A percentile compares a stretch with the other conserved stretches of the same genome.
phyloP scores from a whole-genome alignment of 1,284 basidiomycete species.

The Hemileia vastatrix region DNA sequence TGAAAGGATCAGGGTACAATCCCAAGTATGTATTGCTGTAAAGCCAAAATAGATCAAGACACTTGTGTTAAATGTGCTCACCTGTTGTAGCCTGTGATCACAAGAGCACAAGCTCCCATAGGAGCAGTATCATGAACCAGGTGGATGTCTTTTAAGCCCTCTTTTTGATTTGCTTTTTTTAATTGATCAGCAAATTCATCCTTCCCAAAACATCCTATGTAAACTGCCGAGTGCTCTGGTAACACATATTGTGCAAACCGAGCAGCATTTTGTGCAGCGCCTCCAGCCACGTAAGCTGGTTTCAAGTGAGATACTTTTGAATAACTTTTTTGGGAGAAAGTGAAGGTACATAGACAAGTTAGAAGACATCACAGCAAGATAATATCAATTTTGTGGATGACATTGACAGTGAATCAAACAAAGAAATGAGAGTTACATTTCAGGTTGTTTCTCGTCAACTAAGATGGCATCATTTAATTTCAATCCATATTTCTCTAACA shows the following conservation, averaged over 20 bases:
- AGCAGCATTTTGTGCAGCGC: constrained; percentile 92
- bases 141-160: constrained; percentile 81
- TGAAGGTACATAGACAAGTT: too few species aligned
- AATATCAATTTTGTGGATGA: too few species aligned
- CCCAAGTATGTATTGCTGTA: too few species aligned
- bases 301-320: constrained; percentile 10
- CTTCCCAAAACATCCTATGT: constrained; percentile 86
- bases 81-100: constrained; percentile 89
- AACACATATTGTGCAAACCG: constrained; percentile 70
- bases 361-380: too few species aligned
- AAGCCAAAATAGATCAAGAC: too few species aligned
- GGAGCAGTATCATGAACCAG: constrained; percentile 74
- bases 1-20: too few species aligned
- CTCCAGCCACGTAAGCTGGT: constrained; percentile 80
- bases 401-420: too few species aligned
- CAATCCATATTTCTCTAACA: too few species aligned
- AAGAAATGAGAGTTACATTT: too few species aligned
- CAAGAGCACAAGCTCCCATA: constrained; percentile 93
- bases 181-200: constrained; percentile 84
- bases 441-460: too few species aligned
- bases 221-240: constrained; percentile 81
- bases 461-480: too few species aligned
- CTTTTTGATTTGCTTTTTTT: constrained; percentile 81
- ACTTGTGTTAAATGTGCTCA: too few species aligned
- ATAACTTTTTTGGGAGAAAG: constrained; percentile 2